These are phyloP conservation scores for Russula griseocarnosa DNA, from an alignment of 768 basidiomycete genomes.

Conservation along the genomic window DNA sequence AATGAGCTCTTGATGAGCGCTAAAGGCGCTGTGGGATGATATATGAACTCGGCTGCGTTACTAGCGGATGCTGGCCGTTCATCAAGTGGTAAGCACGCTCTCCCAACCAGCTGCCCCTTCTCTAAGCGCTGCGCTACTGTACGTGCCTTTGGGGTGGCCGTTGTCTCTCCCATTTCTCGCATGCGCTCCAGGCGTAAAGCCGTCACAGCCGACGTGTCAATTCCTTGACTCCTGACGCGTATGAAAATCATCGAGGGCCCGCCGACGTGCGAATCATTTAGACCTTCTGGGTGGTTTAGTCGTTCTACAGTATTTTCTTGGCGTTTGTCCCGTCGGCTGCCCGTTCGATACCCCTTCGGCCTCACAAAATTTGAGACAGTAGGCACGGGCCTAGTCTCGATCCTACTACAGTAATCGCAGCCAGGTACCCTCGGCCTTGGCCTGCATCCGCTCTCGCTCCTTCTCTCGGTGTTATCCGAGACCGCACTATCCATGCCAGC, in stretches of 20 bases:
- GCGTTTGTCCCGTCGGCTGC: slow-evolving; percentile 77
- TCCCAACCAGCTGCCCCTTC: neutral
- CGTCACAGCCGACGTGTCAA: neutral
- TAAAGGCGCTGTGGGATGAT: slow-evolving; percentile 87
- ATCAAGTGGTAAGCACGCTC: slow-evolving; percentile 59
- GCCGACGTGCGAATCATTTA: slow-evolving; percentile 30
- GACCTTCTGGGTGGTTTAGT: slow-evolving; percentile 90
- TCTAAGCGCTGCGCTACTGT: neutral
- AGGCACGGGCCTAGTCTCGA: slow-evolving; percentile 82
- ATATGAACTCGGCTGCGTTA: slow-evolving; percentile 84
- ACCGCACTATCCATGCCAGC: slow-evolving; percentile 59
- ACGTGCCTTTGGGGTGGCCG: neutral
- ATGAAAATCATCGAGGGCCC: too few relatives aligned
- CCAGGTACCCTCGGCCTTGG: slow-evolving; percentile 82
- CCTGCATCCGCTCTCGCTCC: slow-evolving; percentile 83
- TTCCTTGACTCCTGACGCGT: neutral
- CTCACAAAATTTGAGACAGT: slow-evolving; percentile 94
- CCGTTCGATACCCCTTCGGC: slow-evolving; percentile 82
- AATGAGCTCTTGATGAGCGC: slow-evolving; percentile 78
- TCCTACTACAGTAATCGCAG: slow-evolving; percentile 84
- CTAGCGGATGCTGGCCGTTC: slow-evolving; percentile 95
- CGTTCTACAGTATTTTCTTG: slow-evolving; percentile 84
- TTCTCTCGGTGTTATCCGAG: slow-evolving; percentile 66
- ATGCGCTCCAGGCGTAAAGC: too few relatives aligned
- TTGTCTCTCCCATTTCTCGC: too few relatives aligned